Evolutionary conservation across 305 asterid species (phyloP).

Genomic region (Plantago lanceolata): DNA sequence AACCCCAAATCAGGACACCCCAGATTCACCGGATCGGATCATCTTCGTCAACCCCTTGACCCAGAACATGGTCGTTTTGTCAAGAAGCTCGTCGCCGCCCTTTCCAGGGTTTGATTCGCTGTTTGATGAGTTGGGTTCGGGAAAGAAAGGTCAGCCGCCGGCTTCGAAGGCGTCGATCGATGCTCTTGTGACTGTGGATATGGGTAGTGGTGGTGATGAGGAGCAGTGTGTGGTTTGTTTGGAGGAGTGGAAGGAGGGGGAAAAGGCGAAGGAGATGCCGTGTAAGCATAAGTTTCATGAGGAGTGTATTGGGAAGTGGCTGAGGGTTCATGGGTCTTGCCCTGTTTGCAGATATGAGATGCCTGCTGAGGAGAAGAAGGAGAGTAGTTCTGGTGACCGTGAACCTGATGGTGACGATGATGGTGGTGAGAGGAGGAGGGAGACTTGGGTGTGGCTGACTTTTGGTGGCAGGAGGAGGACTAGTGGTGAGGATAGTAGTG

Average conservation of each 20-base stretch:
- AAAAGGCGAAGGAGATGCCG: constrained; percentile 60
- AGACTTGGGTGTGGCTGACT: constrained; percentile 44
- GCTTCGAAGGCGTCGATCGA: constrained; percentile 72
- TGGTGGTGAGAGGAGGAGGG: constrained; percentile 40
- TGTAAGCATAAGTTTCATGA: constrained; percentile 66
- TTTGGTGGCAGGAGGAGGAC: constrained; percentile 21
- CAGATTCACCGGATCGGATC: constrained; percentile 35
- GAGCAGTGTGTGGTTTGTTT: constrained; percentile 61
- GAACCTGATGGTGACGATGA: too few species aligned
- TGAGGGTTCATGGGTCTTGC: constrained; percentile 67
- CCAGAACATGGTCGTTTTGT: constrained; percentile 55
- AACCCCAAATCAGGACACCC: constrained; percentile 14
- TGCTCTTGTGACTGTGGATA: constrained; percentile 41
- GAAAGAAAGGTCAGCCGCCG: constrained; percentile 54
- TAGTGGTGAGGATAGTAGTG: constrained; percentile 12
- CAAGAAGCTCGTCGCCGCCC: constrained; percentile 23
- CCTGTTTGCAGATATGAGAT: constrained; percentile 70
- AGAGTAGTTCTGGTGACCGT: too few species aligned
- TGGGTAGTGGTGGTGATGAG: constrained; percentile 23
- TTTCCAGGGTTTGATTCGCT: constrained; percentile 31
- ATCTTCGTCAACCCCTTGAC: constrained; percentile 54
- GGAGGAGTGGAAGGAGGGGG: constrained; percentile 53
- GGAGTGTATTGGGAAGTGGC: constrained; percentile 62
- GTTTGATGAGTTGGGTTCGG: constrained; percentile 33
- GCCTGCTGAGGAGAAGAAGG: constrained; percentile 53